Conservation (phyloP, 2,329 filamentous ascomycete genomes). For the Talaromyces sp. region DNA sequence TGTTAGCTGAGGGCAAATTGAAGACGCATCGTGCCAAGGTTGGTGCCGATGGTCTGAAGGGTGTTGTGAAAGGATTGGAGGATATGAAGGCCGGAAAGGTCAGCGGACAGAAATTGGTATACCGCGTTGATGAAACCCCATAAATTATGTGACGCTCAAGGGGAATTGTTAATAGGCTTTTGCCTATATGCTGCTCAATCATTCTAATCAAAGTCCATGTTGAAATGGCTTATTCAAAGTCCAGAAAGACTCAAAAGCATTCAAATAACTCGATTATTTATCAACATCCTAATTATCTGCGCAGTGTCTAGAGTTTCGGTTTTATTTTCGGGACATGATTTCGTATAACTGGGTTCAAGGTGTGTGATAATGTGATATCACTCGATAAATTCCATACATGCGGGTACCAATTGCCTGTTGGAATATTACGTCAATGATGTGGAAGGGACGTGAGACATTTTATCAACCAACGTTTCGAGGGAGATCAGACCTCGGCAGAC, state of each 20-base stretch:
- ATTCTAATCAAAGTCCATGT: background rate
- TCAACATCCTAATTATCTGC: no score
- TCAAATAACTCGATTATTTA: background rate
- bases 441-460: no score
- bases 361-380: no score
- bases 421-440: no score
- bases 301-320: no score
- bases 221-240: background rate
- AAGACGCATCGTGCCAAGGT: conserved; percentile 40
- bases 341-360: no score
- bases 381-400: no score
- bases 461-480: no score
- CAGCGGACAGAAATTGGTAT: conserved; percentile 23
- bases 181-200: background rate
- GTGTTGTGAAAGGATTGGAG: conserved; percentile 21
- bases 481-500: no score
- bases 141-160: background rate
- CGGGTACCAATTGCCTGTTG: no score
- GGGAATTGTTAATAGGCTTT: background rate
- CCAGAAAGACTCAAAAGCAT: background rate
- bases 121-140: conserved; percentile 8
- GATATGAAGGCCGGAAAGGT: conserved; percentile 20
- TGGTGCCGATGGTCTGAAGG: conserved; percentile 34
- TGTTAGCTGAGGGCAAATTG: conserved; percentile 23
- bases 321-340: no score